A percentile compares a stretch with the other conserved stretches of the same genome.
phyloP scores from a whole-genome alignment of 345 rosid species.

The Rhodamnia rubescens region DNA sequence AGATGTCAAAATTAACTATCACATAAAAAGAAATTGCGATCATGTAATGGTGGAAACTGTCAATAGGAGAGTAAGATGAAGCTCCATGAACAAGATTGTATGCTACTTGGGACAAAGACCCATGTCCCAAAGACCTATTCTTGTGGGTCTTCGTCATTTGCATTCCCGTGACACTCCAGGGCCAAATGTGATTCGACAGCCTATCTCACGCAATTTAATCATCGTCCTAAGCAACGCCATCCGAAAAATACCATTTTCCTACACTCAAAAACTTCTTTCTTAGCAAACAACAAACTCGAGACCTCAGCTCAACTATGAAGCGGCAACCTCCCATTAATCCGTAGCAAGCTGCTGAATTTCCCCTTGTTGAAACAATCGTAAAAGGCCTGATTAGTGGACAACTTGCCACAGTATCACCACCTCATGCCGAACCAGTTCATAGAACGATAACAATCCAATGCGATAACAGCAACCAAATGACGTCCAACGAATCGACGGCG shows the following conservation, averaged over 20 bases:
- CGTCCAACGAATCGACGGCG: not conserved
- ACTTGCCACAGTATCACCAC: not conserved
- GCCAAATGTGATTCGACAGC: not conserved
- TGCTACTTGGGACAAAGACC: not conserved
- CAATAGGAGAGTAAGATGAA: not conserved
- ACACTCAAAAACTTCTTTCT: not conserved
- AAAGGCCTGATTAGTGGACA: not conserved
- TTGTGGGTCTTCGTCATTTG: not conserved
- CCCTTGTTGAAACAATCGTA: not conserved
- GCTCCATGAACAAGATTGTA: not conserved
- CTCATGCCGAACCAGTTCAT: not conserved
- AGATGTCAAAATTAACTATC: not conserved
- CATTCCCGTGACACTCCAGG: not conserved
- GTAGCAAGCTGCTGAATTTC: not conserved
- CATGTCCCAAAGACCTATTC: too few relatives aligned
- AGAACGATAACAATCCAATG: not conserved
- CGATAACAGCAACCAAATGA: not conserved
- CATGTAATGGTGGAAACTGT: not conserved
- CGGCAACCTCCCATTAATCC: not conserved
- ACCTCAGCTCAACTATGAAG: not conserved
- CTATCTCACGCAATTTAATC: not conserved
- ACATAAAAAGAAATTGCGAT: not conserved
- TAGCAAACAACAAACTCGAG: not conserved
- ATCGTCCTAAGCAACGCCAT: not conserved
- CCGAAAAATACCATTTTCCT: not conserved